These are phyloP conservation scores for Cordyceps tenuipes DNA, from an alignment of 2,329 filamentous ascomycete species.

Conservation along the genomic window DNA sequence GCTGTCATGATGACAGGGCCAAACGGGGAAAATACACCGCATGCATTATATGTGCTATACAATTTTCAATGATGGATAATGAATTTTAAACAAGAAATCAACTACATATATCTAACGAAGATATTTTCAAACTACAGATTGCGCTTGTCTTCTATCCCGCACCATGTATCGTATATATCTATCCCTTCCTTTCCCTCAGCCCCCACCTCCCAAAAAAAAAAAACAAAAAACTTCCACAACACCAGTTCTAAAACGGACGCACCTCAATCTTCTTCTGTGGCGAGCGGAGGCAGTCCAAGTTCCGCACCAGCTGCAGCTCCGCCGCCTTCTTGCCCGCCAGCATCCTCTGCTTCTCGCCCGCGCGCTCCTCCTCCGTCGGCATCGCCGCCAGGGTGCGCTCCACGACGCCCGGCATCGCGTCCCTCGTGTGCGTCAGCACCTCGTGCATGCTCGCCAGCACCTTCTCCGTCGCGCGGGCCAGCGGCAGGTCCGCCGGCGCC, in stretches of 20 bases:
- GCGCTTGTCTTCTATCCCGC: background rate
- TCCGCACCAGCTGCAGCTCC: slow-evolving; percentile 76
- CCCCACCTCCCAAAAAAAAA: too few relatives aligned
- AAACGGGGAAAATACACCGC: background rate
- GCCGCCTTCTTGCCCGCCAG: slow-evolving; percentile 67
- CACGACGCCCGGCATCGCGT: slow-evolving; percentile 49
- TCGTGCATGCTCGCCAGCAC: slow-evolving; percentile 90
- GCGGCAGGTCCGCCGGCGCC: slow-evolving; percentile 60
- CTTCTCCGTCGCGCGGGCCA: slow-evolving; percentile 76
- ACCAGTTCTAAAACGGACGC: slow-evolving; percentile 24
- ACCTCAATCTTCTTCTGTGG: slow-evolving; percentile 59
- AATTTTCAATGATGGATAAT: background rate
- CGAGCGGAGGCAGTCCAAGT: slow-evolving; percentile 57
- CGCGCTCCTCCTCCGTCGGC: slow-evolving; percentile 36
- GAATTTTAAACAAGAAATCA: background rate
- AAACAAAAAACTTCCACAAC: background rate
- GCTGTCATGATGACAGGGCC: background rate
- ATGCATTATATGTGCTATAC: background rate
- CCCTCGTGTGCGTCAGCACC: slow-evolving; percentile 62
- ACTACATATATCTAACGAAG: background rate
- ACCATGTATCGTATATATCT: background rate
- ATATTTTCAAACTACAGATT: background rate
- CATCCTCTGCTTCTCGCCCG: slow-evolving; percentile 53
- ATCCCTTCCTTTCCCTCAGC: too few relatives aligned
- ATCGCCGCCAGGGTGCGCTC: slow-evolving; percentile 34